Conservation (phyloP, 148 eudicot genomes). For the Polygonum aviculare region DNA sequence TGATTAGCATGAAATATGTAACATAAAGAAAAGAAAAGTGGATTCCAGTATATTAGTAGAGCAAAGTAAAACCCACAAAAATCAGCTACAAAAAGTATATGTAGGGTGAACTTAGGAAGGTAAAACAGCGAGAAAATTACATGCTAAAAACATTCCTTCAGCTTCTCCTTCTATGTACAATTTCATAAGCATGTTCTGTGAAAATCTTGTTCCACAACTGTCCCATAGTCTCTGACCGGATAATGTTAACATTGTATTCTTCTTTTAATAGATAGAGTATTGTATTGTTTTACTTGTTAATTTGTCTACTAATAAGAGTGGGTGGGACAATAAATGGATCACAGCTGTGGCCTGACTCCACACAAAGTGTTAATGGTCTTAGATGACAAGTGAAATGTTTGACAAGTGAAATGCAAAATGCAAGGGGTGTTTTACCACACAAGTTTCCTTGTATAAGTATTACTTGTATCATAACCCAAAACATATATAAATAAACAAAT, state of each 20-base stretch:
- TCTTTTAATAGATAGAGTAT: not conserved
- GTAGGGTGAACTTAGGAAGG: not conserved
- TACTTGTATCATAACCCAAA: not conserved
- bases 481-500: not conserved
- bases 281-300: no score
- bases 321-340: not conserved
- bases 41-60: not conserved
- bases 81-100: not conserved
- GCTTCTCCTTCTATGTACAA: not conserved
- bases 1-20: not conserved
- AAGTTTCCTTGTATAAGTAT: not conserved
- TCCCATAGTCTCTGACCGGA: not conserved
- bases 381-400: not conserved
- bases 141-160: not conserved
- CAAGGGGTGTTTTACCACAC: not conserved
- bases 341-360: not conserved
- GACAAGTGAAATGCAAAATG: not conserved
- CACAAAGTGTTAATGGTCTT: no score
- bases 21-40: not conserved
- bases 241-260: not conserved
- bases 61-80: not conserved
- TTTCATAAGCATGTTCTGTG: not conserved
- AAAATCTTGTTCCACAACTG: not conserved
- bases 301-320: not conserved
- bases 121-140: not conserved